phyloP scores from a whole-genome alignment of 169 alveolate species.

The Cryptosporidium felis region DNA sequence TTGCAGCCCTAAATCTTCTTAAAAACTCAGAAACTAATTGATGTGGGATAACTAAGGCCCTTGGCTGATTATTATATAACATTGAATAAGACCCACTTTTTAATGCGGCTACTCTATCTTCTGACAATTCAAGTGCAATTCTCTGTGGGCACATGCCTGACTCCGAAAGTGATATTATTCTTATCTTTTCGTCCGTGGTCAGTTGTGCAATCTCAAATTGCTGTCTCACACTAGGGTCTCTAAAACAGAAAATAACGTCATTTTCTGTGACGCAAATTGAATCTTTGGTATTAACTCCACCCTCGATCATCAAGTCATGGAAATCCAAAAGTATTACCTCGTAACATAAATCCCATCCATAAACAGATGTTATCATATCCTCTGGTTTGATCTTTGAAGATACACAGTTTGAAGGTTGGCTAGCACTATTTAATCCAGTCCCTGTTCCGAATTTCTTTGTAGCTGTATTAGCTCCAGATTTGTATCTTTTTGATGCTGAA shows the following conservation, averaged over 20 bases:
- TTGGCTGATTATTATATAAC: slow-evolving; percentile 61
- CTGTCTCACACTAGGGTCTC: slow-evolving; percentile 65
- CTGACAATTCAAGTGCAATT: slow-evolving; percentile 68
- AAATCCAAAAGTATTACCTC: slow-evolving; percentile 55
- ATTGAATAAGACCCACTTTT: slow-evolving; percentile 68
- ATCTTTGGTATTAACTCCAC: slow-evolving; percentile 49
- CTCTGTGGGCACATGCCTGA: slow-evolving; percentile 71
- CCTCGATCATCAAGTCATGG: slow-evolving; percentile 70
- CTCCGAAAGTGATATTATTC: slow-evolving; percentile 62
- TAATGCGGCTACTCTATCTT: slow-evolving; percentile 70
- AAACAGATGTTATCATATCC: slow-evolving; percentile 55
- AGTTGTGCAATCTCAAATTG: slow-evolving; percentile 37
- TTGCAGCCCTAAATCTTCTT: slow-evolving; percentile 68
- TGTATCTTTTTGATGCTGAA: slow-evolving; percentile 31
- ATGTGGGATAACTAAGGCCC: slow-evolving; percentile 69
- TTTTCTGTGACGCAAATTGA: slow-evolving; percentile 63
- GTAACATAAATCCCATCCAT: slow-evolving; percentile 70
- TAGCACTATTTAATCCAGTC: neutral
- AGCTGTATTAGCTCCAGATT: slow-evolving; percentile 13
- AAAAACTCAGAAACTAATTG: slow-evolving; percentile 62
- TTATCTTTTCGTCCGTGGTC: slow-evolving; percentile 61
- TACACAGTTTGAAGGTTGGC: slow-evolving; percentile 8
- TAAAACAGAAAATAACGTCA: slow-evolving; percentile 58
- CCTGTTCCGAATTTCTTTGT: slow-evolving; percentile 37
- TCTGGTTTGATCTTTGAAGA: slow-evolving; percentile 69